A percentile compares a stretch with the other conserved stretches of the same genome.
These are phyloP conservation scores for Raphanus sativus DNA, from an alignment of 345 rosid species.

Conservation along the genomic window DNA sequence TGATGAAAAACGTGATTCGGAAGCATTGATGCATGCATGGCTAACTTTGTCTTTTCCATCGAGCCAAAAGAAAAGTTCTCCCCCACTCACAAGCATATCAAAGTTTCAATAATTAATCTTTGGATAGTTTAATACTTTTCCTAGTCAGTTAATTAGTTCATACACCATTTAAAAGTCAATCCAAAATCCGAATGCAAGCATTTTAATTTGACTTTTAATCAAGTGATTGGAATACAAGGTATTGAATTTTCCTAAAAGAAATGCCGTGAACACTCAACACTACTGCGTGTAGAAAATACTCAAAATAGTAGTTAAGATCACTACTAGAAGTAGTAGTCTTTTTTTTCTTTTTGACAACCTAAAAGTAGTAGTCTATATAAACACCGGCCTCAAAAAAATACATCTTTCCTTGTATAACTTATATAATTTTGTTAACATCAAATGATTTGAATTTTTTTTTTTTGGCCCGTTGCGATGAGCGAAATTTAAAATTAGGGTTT, in stretches of 20 bases:
- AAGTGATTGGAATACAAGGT: not conserved
- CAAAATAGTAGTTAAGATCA: not conserved
- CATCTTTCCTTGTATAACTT: not conserved
- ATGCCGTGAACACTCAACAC: not conserved
- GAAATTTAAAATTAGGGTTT: not conserved
- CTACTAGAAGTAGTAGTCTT: not conserved
- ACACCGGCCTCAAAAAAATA: not conserved
- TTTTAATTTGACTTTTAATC: not conserved
- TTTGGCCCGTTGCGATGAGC: not conserved
- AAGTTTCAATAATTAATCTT: not conserved
- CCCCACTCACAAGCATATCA: conserved; percentile 21
- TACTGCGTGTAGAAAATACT: not conserved
- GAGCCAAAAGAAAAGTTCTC: conserved; percentile 4
- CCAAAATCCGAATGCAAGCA: not conserved
- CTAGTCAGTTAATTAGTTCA: conserved; percentile 18
- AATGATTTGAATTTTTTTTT: not conserved
- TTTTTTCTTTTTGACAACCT: not conserved
- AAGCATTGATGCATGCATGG: conserved; percentile 37
- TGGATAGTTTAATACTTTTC: conserved; percentile 6
- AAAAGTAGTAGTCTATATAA: not conserved
- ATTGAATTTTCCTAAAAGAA: not conserved
- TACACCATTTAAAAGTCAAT: conserved; percentile 16
- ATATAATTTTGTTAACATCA: not conserved
- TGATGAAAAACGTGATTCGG: conserved; percentile 32
- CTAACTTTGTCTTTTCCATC: conserved; percentile 28